A percentile compares a stretch with the other conserved stretches of the same genome.
Evolutionary conservation across 495 filamentous ascomycete genomes (phyloP).

Genomic region (Neurospora sublineolata): DNA sequence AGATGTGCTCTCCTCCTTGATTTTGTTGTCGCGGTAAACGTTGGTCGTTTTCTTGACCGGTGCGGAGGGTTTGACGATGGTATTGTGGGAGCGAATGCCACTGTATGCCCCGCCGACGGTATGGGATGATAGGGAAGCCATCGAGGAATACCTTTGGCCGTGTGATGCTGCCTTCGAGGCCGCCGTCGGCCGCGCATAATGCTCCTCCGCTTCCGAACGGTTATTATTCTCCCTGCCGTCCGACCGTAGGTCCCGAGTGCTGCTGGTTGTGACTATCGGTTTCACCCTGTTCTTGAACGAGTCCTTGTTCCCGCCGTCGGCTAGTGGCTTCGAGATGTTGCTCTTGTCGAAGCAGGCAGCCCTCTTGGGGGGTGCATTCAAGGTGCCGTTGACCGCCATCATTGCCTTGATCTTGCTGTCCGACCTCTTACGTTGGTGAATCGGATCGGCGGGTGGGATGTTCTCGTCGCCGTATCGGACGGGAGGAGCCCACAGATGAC

Average conservation of each 20-base stretch:
- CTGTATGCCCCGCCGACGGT: not conserved
- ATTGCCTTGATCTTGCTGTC: slow-evolving; percentile 53
- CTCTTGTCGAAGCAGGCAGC: slow-evolving; percentile 72
- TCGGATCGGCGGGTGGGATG: slow-evolving; percentile 44
- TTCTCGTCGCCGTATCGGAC: slow-evolving; percentile 58
- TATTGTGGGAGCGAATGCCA: not conserved
- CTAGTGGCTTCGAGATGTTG: slow-evolving; percentile 49
- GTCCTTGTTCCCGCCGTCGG: slow-evolving; percentile 39
- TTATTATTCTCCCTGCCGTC: slow-evolving; percentile 35
- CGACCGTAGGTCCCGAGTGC: slow-evolving; percentile 33
- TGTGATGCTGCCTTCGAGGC: slow-evolving; percentile 3
- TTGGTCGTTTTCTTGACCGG: slow-evolving; percentile 44
- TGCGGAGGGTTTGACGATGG: not conserved
- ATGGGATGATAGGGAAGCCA: not conserved
- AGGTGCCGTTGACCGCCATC: slow-evolving; percentile 38
- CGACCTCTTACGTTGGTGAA: slow-evolving; percentile 77
- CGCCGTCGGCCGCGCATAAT: not conserved
- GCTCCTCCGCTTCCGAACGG: not conserved
- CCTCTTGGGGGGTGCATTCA: slow-evolving; percentile 61
- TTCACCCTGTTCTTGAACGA: slow-evolving; percentile 12
- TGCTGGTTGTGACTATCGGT: slow-evolving; percentile 17
- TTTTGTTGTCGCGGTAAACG: slow-evolving; percentile 54
- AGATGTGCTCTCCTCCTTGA: slow-evolving; percentile 9
- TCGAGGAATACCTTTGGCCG: slow-evolving; percentile 6
- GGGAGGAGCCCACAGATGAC: slow-evolving; percentile 48